These are phyloP conservation scores for Neobulgaria alba DNA, from an alignment of 2,329 filamentous ascomycete species.

Conservation along the genomic window DNA sequence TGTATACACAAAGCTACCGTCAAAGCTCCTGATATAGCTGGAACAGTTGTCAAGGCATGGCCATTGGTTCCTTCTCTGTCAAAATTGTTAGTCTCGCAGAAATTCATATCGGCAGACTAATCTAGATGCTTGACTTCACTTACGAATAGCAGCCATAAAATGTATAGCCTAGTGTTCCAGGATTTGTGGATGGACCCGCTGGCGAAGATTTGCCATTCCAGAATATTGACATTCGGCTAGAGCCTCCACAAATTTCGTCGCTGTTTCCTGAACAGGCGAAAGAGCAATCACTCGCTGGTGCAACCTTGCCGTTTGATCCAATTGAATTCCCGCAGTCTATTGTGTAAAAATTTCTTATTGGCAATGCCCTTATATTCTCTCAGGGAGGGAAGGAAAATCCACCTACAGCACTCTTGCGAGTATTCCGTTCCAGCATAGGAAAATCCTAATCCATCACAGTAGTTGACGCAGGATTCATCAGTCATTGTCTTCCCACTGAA, in stretches of 20 bases:
- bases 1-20: background rate
- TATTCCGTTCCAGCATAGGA: conserved; percentile 21
- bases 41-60: background rate
- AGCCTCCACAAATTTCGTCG: conserved; percentile 23
- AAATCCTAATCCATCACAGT: conserved; percentile 17
- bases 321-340: conserved; percentile 26
- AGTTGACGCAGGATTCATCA: conserved; percentile 15
- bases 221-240: conserved; percentile 20
- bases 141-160: conserved; percentile 15
- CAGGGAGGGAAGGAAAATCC: conserved; percentile 1
- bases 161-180: conserved; percentile 7
- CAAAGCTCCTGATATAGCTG: background rate
- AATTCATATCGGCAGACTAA: background rate
- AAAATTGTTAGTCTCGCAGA: no score
- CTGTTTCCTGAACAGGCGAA: conserved; percentile 20
- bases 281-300: conserved; percentile 13
- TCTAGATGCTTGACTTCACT: background rate
- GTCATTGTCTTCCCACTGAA: conserved; percentile 13
- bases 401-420: conserved; percentile 15
- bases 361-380: background rate
- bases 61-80: background rate
- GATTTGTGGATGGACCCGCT: conserved; percentile 10
- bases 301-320: background rate
- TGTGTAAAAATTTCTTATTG: conserved; percentile 19
- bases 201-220: conserved; percentile 11